Evolutionary conservation across 495 filamentous ascomycete genomes (phyloP).

Genomic region (Melanomma pulvis-pyrius): DNA sequence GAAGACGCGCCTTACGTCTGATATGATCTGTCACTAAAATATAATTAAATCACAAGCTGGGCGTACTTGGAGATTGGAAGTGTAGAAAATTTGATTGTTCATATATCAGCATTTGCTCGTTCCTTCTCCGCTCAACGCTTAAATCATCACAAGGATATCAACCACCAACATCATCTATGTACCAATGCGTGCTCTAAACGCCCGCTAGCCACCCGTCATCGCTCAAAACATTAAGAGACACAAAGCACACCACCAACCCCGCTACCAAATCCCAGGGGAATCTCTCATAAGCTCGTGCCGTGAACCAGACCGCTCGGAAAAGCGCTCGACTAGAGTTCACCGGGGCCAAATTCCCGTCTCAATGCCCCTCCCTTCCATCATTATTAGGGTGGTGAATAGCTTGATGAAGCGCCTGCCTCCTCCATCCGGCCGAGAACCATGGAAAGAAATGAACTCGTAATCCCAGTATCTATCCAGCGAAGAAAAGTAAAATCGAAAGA

Average conservation of each 20-base stretch:
- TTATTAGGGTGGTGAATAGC: constrained; percentile 26
- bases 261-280: constrained; percentile 10
- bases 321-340: constrained; percentile 19
- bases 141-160: constrained; percentile 2
- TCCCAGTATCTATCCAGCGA: no score
- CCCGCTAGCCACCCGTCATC: background rate
- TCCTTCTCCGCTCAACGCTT: background rate
- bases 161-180: background rate
- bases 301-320: background rate
- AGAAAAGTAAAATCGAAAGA: background rate
- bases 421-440: constrained; percentile 28
- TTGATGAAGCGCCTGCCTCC: constrained; percentile 42
- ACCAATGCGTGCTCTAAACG: background rate
- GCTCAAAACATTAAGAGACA: background rate
- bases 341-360: constrained; percentile 17
- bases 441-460: background rate
- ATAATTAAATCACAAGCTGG: background rate
- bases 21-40: no score
- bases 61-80: background rate
- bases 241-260: background rate
- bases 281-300: constrained; percentile 34
- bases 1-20: no score
- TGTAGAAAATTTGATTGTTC: background rate
- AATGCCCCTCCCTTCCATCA: background rate
- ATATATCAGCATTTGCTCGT: background rate